Conservation (phyloP, 768 basidiomycete genomes). For the Amanita fuliginea region DNA sequence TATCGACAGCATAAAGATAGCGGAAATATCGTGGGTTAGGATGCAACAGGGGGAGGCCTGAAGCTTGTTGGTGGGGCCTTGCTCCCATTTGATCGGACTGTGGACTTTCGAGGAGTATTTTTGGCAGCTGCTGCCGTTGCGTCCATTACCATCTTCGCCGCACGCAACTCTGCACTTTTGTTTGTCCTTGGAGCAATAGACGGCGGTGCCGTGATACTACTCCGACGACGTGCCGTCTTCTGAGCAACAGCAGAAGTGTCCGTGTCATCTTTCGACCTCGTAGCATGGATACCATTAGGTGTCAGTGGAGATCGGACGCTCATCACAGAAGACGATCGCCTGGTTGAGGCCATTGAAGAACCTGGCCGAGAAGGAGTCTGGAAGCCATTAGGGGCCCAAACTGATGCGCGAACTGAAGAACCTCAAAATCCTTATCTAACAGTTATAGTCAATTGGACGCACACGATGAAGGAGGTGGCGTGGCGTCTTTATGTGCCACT, state of each 20-base stretch:
- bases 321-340: background rate
- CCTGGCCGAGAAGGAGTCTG: constrained; percentile 1
- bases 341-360: constrained; percentile 1
- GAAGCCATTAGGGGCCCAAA: constrained; percentile 3
- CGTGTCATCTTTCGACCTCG: constrained; percentile 3
- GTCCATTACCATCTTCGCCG: constrained; percentile 55
- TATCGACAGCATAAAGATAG: background rate
- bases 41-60: constrained; percentile 19
- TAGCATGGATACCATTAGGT: background rate
- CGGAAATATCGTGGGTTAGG: background rate
- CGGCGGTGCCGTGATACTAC: constrained; percentile 44
- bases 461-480: constrained; percentile 61
- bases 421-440: background rate
- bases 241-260: background rate
- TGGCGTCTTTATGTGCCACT: constrained; percentile 39
- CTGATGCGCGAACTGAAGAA: constrained; percentile 34
- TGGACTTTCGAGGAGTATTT: constrained; percentile 20
- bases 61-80: constrained; percentile 30
- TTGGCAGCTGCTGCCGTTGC: constrained; percentile 29
- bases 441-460: constrained; percentile 21
- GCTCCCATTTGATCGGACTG: constrained; percentile 10
- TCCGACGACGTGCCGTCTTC: constrained; percentile 40
- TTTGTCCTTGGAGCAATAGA: constrained; percentile 62
- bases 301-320: background rate
- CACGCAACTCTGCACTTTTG: constrained; percentile 60